phyloP scores from a whole-genome alignment of 768 basidiomycete species.

The Favolaschia claudopus region DNA sequence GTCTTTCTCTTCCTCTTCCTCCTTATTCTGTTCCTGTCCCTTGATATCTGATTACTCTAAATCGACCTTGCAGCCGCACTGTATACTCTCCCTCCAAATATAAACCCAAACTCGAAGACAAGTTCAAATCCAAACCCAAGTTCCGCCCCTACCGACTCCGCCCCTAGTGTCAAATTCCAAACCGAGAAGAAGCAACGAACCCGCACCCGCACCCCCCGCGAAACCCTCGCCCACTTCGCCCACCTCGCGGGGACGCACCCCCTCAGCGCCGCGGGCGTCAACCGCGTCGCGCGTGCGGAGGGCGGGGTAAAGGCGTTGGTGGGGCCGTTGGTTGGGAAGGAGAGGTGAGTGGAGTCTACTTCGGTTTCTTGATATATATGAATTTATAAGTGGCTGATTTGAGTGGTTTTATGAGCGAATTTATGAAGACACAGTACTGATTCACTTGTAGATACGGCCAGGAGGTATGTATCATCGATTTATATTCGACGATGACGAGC shows the following conservation, averaged over 20 bases:
- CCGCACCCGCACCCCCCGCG: no score
- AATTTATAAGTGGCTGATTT: no score
- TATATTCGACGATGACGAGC: not conserved
- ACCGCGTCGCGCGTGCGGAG: not conserved
- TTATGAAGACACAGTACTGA: no score
- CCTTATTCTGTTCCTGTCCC: not conserved
- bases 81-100: slow-evolving; percentile 6
- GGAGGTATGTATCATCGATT: slow-evolving; percentile 3
- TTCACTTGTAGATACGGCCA: no score
- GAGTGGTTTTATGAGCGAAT: no score
- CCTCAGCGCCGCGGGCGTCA: not conserved
- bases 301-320: not conserved
- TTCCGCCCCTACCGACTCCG: not conserved
- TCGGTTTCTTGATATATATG: no score
- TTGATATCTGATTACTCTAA: not conserved
- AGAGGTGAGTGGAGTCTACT: no score
- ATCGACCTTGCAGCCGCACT: not conserved
- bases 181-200: no score
- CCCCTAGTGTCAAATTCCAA: no score
- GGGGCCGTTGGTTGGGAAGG: not conserved
- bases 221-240: not conserved
- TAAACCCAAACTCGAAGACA: no score
- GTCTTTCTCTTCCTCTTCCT: no score
- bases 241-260: slow-evolving; percentile 2
- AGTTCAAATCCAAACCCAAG: no score